phyloP scores from a whole-genome alignment of 441 rosid genomes.

The Euphorbia corollata region DNA sequence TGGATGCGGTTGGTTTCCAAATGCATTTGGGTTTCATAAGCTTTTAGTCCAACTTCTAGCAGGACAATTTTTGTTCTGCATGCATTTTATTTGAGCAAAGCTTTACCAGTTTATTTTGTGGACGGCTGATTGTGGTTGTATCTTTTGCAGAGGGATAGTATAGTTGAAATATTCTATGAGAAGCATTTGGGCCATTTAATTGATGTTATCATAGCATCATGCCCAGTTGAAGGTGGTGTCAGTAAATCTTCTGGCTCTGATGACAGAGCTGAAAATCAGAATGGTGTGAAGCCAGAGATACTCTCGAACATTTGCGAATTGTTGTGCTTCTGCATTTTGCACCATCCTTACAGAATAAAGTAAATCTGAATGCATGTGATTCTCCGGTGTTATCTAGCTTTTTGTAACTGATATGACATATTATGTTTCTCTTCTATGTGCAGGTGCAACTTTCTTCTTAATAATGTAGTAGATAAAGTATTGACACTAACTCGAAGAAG shows the following conservation, averaged over 20 bases:
- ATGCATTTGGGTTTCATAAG: neutral
- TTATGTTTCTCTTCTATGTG: conserved; percentile 25
- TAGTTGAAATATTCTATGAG: conserved; percentile 92
- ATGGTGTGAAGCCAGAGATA: conserved; percentile 71
- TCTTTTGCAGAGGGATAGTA: conserved; percentile 67
- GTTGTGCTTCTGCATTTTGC: conserved; percentile 88
- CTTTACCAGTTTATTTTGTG: conserved; percentile 4
- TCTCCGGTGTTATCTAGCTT: conserved; percentile 6
- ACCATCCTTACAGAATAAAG: conserved; percentile 95
- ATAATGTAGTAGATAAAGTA: conserved; percentile 77
- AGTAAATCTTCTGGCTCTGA: conserved; percentile 38
- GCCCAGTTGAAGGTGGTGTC: conserved; percentile 38
- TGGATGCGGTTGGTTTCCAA: neutral
- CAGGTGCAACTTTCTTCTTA: conserved; percentile 93
- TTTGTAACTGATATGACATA: conserved; percentile 4
- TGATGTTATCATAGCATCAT: conserved; percentile 78
- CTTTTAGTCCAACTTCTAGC: neutral
- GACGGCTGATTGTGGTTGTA: conserved; percentile 6
- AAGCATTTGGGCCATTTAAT: conserved; percentile 83
- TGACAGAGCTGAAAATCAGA: conserved; percentile 39
- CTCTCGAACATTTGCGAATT: conserved; percentile 86
- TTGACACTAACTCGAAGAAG: conserved; percentile 73
- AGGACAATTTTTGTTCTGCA: neutral
- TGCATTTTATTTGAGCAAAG: neutral
- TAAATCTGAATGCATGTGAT: conserved; percentile 31